phyloP scores from a whole-genome alignment of 2,329 filamentous ascomycete species.

The Rugonectria rugulosa region DNA sequence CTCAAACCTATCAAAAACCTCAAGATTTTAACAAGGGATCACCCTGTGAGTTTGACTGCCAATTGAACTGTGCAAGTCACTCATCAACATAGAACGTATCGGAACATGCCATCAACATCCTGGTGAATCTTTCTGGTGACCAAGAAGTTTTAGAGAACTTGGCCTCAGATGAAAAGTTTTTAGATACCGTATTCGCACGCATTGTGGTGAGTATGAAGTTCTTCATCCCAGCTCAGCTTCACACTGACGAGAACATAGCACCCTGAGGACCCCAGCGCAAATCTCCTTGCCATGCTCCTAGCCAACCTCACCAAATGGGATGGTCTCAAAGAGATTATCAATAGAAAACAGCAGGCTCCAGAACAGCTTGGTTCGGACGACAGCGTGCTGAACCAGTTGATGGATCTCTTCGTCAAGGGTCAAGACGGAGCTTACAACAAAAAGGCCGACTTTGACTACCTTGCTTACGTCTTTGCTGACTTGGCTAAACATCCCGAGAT shows the following conservation, averaged over 20 bases:
- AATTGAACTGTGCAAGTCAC: not conserved
- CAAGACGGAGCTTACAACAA: conserved; percentile 84
- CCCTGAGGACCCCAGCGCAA: conserved; percentile 79
- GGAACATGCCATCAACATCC: conserved; percentile 89
- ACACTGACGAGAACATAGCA: conserved; percentile 56
- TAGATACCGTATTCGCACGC: conserved; percentile 75
- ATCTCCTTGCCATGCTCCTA: conserved; percentile 88
- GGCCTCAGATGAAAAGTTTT: conserved; percentile 80
- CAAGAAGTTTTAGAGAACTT: conserved; percentile 76
- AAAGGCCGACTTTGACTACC: conserved; percentile 86
- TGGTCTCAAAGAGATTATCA: conserved; percentile 72
- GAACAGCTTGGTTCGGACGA: conserved; percentile 75
- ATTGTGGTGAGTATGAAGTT: conserved; percentile 68
- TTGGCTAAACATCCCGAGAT: conserved; percentile 82
- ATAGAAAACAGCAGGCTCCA: conserved; percentile 72
- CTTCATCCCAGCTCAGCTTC: not conserved
- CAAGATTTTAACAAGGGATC: conserved; percentile 86
- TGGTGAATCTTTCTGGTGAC: conserved; percentile 86
- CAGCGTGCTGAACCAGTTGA: conserved; percentile 83
- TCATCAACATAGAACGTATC: conserved; percentile 73
- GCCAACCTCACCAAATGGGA: conserved; percentile 90
- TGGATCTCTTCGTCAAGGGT: conserved; percentile 96
- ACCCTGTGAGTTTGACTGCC: conserved; percentile 65
- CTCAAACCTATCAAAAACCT: conserved; percentile 84
- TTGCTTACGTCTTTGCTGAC: conserved; percentile 94